phyloP scores from a whole-genome alignment of 2,329 filamentous ascomycete species.

The Stachybotrys chlorohalonatus region DNA sequence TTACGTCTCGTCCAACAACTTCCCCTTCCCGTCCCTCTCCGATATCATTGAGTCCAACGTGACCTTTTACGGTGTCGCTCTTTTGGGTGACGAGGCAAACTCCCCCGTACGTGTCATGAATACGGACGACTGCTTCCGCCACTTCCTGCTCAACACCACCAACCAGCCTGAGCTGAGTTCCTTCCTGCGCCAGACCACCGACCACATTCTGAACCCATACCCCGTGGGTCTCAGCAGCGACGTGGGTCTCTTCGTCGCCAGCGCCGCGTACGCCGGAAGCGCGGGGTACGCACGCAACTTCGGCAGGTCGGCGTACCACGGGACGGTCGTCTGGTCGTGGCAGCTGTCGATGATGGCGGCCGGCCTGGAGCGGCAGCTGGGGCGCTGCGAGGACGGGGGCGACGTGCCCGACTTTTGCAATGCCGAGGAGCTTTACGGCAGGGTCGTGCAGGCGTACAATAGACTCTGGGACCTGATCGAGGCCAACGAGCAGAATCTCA shows the following conservation, averaged over 20 bases:
- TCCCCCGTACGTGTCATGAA: conserved; percentile 49
- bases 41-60: conserved; percentile 29
- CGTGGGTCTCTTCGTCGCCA: conserved; percentile 50
- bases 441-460: conserved; percentile 44
- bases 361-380: conserved; percentile 48
- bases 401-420: conserved; percentile 40
- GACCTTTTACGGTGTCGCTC: conserved; percentile 45
- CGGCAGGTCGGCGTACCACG: conserved; percentile 49
- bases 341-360: conserved; percentile 56
- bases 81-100: conserved; percentile 41
- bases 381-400: conserved; percentile 29
- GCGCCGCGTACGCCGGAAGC: conserved; percentile 46
- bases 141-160: conserved; percentile 52
- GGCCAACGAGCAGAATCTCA: conserved; percentile 38
- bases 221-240: conserved; percentile 48
- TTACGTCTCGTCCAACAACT: conserved; percentile 31
- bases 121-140: conserved; percentile 55
- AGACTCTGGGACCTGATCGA: conserved; percentile 53
- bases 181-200: conserved; percentile 48
- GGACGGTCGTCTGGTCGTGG: conserved; percentile 58
- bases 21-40: conserved; percentile 35
- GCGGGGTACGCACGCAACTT: conserved; percentile 39
- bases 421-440: conserved; percentile 32
- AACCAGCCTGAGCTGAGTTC: conserved; percentile 45
- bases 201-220: conserved; percentile 47